Percentiles rank a stretch among this genome's conserved stretches.
These are phyloP conservation scores for Zostera marina DNA, from an alignment of 116 monocot species.

Conservation along the genomic window DNA sequence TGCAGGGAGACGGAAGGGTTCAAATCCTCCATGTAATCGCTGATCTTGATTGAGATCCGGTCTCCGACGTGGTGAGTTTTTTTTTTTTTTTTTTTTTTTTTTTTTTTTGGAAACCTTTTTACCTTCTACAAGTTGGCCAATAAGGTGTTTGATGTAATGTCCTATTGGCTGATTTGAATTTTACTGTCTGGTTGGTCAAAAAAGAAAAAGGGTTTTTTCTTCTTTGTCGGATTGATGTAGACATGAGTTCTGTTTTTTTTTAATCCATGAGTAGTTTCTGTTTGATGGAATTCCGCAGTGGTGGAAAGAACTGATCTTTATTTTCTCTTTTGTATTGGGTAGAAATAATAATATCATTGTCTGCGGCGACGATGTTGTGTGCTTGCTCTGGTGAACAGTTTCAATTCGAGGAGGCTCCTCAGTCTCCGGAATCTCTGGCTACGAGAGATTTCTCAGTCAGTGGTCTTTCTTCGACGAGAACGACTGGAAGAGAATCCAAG, in stretches of 20 bases:
- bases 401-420: constrained; percentile 53
- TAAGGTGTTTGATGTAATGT: too few species aligned
- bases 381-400: constrained; percentile 75
- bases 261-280: neutral
- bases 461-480: constrained; percentile 31
- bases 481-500: constrained; percentile 34
- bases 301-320: neutral
- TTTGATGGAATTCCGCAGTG: constrained; percentile 1
- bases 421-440: constrained; percentile 62
- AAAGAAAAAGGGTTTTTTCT: too few species aligned
- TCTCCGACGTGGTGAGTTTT: too few species aligned
- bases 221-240: too few species aligned
- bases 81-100: too few species aligned
- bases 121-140: too few species aligned
- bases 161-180: too few species aligned
- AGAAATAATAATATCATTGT: neutral
- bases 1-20: too few species aligned
- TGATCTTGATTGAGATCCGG: too few species aligned
- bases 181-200: too few species aligned
- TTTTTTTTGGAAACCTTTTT: too few species aligned
- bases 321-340: neutral
- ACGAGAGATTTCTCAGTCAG: constrained; percentile 68
- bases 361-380: constrained; percentile 42
- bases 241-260: neutral
- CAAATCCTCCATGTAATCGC: too few species aligned